Evolutionary conservation across 768 basidiomycete genomes (phyloP).

Genomic region (Auricularia cornea): DNA sequence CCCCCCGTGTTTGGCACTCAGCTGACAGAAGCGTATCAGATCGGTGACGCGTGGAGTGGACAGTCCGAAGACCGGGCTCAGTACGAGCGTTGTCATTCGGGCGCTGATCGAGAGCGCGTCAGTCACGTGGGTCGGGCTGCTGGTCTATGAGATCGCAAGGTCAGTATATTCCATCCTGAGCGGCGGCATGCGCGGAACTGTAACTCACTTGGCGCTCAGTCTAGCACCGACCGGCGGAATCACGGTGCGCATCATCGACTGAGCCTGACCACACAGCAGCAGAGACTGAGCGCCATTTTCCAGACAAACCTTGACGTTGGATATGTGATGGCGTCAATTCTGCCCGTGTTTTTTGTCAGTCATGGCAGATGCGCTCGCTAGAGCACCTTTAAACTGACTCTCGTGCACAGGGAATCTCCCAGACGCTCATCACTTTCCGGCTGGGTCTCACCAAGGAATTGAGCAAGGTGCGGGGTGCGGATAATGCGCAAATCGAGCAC

Average conservation of each 20-base stretch:
- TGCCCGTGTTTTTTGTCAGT: background rate
- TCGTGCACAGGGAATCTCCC: background rate
- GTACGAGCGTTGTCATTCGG: background rate
- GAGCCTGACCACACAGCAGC: background rate
- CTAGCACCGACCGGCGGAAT: background rate
- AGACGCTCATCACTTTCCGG: background rate
- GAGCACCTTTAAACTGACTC: too few relatives aligned
- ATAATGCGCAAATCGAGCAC: background rate
- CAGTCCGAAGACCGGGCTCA: background rate
- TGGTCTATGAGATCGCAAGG: background rate
- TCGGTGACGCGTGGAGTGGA: background rate
- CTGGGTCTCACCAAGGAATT: background rate
- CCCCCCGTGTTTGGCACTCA: background rate
- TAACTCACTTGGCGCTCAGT: background rate
- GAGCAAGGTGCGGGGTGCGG: background rate
- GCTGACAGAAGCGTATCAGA: background rate
- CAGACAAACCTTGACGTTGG: background rate
- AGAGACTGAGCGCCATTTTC: background rate
- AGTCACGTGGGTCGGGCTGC: background rate
- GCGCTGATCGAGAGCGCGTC: background rate
- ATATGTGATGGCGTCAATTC: background rate
- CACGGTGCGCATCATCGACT: background rate
- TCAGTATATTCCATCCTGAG: too few relatives aligned
- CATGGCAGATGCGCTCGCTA: too few relatives aligned
- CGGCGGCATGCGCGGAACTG: too few relatives aligned